Evolutionary conservation across 306 rosid genomes (phyloP), one percentile per base, ranked within the genome.

Genomic region (Ammopiptanthus mongolicus): DNA sequence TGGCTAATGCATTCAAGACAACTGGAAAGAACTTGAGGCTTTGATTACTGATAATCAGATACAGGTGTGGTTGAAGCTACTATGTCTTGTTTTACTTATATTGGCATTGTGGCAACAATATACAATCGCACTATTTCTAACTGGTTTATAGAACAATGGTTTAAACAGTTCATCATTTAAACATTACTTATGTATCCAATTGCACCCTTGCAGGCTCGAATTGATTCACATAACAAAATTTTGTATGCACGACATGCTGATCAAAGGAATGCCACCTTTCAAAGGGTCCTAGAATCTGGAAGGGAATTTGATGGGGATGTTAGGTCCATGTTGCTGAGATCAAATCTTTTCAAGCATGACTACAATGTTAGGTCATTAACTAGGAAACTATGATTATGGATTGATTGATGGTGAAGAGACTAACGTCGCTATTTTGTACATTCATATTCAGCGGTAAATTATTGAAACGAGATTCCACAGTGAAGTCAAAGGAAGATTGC

Each of bases 1-100:
- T 95, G 99, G 99, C 97, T 42, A 79, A 84, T 88, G 99, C 99
- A 79, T 95, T 95, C 88, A 95, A 90, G 86, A 95, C 97, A 61
- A 93, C 89, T 61, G 87, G 90, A 95, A 92, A 85, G 99, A 95
- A 87, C 97, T 95, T 10, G 99, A 92, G 84, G 90, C 96, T 78
- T 87, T 95, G 85, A 95, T 95, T 77, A 92, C 96, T 12, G 93
- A 89, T 71, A 85, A 95, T 76, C 99, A 92, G 82, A 87, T 95
- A 84, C 97, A 95, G 98, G 99, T 92, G 22, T 22, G 74, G 34
- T 86, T 79, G 17, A 28, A n/a, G 72, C 60, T 82, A 63, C 75
- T 65, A 47, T 68, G 58, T 58, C 41, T 22, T 34, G 34, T 55
- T 22, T 17, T 67, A 25, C 36, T 28, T 56, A 47, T 48, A 18